These are phyloP conservation scores for Triticum urartu DNA, from an alignment of 176 grass and related monocot genomes.

Conservation along the genomic window DNA sequence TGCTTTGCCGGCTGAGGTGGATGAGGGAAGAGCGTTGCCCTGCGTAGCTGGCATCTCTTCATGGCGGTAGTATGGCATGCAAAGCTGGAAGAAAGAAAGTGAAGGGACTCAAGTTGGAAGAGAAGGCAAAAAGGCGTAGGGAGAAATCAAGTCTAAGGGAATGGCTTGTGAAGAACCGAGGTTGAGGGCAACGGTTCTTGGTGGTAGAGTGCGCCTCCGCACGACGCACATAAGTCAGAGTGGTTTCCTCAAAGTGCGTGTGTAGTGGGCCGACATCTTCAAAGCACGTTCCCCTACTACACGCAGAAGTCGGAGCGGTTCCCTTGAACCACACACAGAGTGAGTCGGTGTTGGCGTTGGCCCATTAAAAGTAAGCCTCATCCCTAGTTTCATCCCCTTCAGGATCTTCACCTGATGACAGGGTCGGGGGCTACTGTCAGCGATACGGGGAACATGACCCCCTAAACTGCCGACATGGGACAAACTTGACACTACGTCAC, in stretches of 20 bases:
- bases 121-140: not conserved
- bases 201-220: not conserved
- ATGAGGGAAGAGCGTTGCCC: not conserved
- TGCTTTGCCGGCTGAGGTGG: not conserved
- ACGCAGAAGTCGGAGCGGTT: not conserved
- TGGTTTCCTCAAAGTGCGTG: too few relatives aligned
- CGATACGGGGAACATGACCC: not conserved
- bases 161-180: not conserved
- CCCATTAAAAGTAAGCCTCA: not conserved
- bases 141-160: not conserved
- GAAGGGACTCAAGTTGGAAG: not conserved
- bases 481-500: not conserved
- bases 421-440: not conserved
- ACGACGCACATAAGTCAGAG: too few relatives aligned
- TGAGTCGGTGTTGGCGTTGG: not conserved
- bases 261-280: too few relatives aligned
- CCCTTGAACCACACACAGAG: not conserved
- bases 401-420: not conserved
- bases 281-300: not conserved
- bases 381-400: not conserved
- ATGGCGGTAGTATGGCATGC: not conserved
- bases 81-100: not conserved
- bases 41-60: not conserved
- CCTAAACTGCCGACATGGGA: not conserved
- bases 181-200: not conserved